Evolutionary conservation across 306 rosid species (phyloP), one percentile per base, ranked within the genome.

Genomic region (Abrus precatorius): DNA sequence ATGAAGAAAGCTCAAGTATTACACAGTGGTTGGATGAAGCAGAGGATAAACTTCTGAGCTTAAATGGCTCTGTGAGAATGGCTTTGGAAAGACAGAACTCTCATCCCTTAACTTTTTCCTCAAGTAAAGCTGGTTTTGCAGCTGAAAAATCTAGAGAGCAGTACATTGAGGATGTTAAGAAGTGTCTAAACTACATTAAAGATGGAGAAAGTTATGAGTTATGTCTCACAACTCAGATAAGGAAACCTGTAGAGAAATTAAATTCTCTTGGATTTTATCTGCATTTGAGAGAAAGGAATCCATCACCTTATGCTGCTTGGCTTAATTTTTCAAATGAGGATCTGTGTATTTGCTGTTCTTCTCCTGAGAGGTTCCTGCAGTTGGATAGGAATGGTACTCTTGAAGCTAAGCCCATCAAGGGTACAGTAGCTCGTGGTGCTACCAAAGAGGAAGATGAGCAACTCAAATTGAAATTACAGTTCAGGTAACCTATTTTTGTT

Each of bases 251-350:
- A 12, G 87, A 86, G 76, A 84, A 88, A 75, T 77, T 83, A 50
- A 84, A 92, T 75, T 36, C 90, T 44, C 85, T 96, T 61, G 94
- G 84, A 81, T 91, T 96, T 75, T 96, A 96, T 82, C 91, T 96
- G 50, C 89, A 85, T 83, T 86, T 96, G 72, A 90, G 99, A 85
- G 97, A 92, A 74, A 96, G 83, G 82, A 96, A 93, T 63, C 99
- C 99, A 8, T 97, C 98, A 61, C 99, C 99, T 27, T 96, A 96
- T 84, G 97, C 99, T 78, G 98, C 99, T 38, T 96, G 97, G 99
- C 93, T 96, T 64, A 92, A 90, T 85, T 93, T 96, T 87, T 80
- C 97, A 2, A 92, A 86, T 59, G 97, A 92, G 80, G 84, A 89
- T 64, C 82, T 93, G 47, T 80, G 85, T 63, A 86, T 96, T 56